Evolutionary conservation across 1,284 basidiomycete species (phyloP).

Genomic region (Thelephora terrestris): DNA sequence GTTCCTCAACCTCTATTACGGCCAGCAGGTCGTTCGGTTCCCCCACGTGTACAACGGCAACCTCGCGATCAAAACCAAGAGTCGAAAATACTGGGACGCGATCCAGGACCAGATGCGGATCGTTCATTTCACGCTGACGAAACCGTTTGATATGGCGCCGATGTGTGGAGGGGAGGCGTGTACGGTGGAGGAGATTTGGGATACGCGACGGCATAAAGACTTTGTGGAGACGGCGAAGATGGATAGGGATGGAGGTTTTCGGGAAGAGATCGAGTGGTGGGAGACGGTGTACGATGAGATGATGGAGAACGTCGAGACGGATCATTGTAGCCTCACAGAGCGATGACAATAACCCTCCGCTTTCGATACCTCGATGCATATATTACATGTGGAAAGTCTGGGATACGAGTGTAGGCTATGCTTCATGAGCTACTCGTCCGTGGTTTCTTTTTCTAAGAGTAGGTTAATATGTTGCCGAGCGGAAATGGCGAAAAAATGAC

Average conservation of each 20-base stretch:
- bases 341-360: too few relatives aligned
- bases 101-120: constrained; percentile 26
- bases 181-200: constrained; percentile 10
- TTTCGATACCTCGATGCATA: too few relatives aligned
- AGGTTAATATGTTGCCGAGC: too few relatives aligned
- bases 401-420: too few relatives aligned
- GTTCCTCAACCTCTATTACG: constrained; percentile 35
- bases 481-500: neutral
- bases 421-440: too few relatives aligned
- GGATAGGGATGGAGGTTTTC: constrained; percentile 13
- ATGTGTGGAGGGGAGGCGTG: neutral
- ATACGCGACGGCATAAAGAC: constrained; percentile 14
- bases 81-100: constrained; percentile 27
- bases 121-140: constrained; percentile 32
- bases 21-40: constrained; percentile 26
- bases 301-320: constrained; percentile 3
- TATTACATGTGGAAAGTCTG: too few relatives aligned
- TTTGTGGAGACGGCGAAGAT: constrained; percentile 14
- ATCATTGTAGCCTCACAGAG: too few relatives aligned
- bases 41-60: constrained; percentile 38
- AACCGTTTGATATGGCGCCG: constrained; percentile 25
- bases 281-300: constrained; percentile 22
- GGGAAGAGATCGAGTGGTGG: constrained; percentile 26
- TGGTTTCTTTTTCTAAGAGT: too few relatives aligned
- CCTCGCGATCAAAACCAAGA: constrained; percentile 30